A percentile compares a stretch with the other conserved stretches of the same genome.
Conservation (phyloP, 2,329 filamentous ascomycete species). For the Rhinocladiella mackenziei region DNA sequence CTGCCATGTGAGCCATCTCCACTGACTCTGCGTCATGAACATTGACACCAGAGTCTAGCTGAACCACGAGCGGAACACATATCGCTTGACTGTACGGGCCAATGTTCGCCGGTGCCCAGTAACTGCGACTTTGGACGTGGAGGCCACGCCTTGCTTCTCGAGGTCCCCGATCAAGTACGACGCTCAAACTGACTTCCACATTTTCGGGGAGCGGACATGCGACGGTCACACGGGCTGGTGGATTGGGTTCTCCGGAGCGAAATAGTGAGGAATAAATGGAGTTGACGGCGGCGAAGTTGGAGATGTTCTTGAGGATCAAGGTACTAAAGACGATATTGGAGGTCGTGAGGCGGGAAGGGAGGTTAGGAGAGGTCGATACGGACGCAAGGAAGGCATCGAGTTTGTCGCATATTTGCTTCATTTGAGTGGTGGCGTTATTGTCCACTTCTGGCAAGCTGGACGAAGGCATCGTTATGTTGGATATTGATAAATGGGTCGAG, state of each 20-base stretch:
- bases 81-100: conserved; percentile 94
- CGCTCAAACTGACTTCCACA: conserved; percentile 58
- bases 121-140: conserved; percentile 88
- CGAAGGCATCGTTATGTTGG: conserved; percentile 10
- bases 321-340: conserved; percentile 47
- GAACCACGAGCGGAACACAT: conserved; percentile 43
- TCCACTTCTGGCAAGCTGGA: background rate
- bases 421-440: conserved; percentile 15
- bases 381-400: conserved; percentile 9
- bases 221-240: conserved; percentile 79
- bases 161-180: conserved; percentile 42
- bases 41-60: conserved; percentile 29
- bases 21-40: conserved; percentile 17
- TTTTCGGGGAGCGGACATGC: conserved; percentile 61
- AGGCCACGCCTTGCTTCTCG: conserved; percentile 50
- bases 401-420: conserved; percentile 15
- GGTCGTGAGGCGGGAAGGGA: conserved; percentile 1
- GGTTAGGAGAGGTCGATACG: background rate
- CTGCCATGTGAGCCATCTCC: conserved; percentile 65
- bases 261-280: conserved; percentile 72
- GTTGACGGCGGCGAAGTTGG: conserved; percentile 73
- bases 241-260: conserved; percentile 60
- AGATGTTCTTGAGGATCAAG: conserved; percentile 73
- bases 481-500: conserved; percentile 7
- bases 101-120: conserved; percentile 98